Conservation (phyloP, 1,284 basidiomycete genomes). For the Vanrija sp. region DNA sequence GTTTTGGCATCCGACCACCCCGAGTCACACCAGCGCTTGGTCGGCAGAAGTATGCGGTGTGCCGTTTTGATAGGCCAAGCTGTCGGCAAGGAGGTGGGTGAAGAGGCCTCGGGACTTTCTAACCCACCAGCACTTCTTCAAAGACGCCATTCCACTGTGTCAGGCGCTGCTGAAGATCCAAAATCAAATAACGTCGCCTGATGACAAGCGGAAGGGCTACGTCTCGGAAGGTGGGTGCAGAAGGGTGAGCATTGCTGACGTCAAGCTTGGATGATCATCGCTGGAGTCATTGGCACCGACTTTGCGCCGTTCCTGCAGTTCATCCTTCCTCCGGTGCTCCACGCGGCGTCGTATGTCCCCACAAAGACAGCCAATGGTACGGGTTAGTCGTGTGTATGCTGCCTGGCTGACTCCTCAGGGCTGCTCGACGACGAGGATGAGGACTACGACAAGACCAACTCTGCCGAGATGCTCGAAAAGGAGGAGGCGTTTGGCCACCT, state of each 20-base stretch:
- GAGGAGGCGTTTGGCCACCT: constrained; percentile 77
- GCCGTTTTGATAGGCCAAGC: constrained; percentile 76
- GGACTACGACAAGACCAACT: constrained; percentile 46
- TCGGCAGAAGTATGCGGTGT: constrained; percentile 80
- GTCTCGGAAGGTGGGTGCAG: constrained; percentile 41
- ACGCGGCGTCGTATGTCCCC: constrained; percentile 60
- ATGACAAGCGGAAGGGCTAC: constrained; percentile 27
- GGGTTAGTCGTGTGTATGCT: neutral
- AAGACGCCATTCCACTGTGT: constrained; percentile 66
- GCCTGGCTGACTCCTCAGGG: constrained; percentile 4
- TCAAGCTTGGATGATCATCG: constrained; percentile 4
- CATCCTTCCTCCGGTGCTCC: constrained; percentile 72
- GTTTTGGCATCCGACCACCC: constrained; percentile 58
- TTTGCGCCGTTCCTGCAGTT: constrained; percentile 78
- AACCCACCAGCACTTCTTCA: constrained; percentile 24
- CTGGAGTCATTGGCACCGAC: constrained; percentile 58
- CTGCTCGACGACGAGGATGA: constrained; percentile 53
- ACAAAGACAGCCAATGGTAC: neutral
- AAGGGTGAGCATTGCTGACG: neutral
- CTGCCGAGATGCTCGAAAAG: constrained; percentile 77
- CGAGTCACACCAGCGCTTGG: constrained; percentile 63
- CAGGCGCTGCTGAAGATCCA: constrained; percentile 72
- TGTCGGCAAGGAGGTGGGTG: constrained; percentile 55
- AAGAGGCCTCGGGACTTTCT: neutral
- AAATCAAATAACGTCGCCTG: constrained; percentile 53